Conservation (phyloP, 176 grass and related monocot species). For the Eleusine indica region DNA sequence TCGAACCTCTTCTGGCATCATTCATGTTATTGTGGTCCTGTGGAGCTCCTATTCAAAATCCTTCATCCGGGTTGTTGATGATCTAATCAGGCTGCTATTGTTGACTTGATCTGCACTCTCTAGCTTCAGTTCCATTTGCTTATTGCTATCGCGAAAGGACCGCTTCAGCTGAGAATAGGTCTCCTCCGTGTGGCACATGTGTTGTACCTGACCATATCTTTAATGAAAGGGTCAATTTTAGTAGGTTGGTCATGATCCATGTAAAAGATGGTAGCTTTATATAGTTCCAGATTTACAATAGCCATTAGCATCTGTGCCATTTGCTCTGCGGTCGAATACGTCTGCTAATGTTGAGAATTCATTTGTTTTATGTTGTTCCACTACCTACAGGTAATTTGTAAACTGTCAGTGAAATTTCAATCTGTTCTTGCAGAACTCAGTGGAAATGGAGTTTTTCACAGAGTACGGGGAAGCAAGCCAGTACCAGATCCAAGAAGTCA, state of each 20-base stretch:
- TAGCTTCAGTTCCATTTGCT: neutral
- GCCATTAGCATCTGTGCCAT: neutral
- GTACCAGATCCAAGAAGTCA: slow-evolving; percentile 89
- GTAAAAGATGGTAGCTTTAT: slow-evolving; percentile 14
- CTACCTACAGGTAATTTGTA: neutral
- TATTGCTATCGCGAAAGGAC: neutral
- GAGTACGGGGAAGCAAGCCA: slow-evolving; percentile 84
- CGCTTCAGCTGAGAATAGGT: slow-evolving; percentile 20
- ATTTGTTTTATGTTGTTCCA: slow-evolving; percentile 16
- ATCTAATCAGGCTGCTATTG: neutral
- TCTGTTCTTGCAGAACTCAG: slow-evolving; percentile 48
- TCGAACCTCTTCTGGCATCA: neutral
- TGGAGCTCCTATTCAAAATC: slow-evolving; percentile 34
- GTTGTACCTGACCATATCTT: slow-evolving; percentile 21
- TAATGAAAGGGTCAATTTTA: slow-evolving; percentile 30
- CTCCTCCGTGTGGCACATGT: slow-evolving; percentile 25
- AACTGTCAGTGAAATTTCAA: slow-evolving; percentile 17
- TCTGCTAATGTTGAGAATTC: neutral
- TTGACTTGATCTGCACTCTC: slow-evolving; percentile 42
- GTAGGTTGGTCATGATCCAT: slow-evolving; percentile 5
- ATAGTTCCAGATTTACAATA: neutral
- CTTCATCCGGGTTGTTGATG: slow-evolving; percentile 15
- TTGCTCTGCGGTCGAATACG: neutral
- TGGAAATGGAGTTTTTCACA: slow-evolving; percentile 89
- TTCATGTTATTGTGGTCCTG: slow-evolving; percentile 6